A percentile compares a stretch with the other conserved stretches of the same genome.
These are phyloP conservation scores for Coemansia sp. DNA, from an alignment of 192 early-diverging fungal species.

Conservation along the genomic window DNA sequence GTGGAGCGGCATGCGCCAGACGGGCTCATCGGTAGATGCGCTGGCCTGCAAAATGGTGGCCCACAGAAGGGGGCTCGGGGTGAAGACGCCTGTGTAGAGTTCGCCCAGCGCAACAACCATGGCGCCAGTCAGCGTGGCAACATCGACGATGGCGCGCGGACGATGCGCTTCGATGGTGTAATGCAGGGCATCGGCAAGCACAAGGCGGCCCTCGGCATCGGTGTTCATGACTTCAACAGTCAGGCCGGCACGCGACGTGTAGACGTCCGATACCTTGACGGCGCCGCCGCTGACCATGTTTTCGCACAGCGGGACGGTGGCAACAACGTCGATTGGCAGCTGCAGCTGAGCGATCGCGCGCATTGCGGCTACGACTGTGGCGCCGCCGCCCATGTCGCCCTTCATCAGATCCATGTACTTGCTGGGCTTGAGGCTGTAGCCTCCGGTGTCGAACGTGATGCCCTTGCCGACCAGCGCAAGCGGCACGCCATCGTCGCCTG, in stretches of 20 bases:
- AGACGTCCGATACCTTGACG: constrained; percentile 91
- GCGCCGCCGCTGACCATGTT: constrained; percentile 87
- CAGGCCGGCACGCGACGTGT: constrained; percentile 83
- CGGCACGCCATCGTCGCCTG: constrained; percentile 51
- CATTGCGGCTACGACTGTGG: constrained; percentile 73
- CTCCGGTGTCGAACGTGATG: constrained; percentile 86
- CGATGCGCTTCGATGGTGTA: constrained; percentile 73
- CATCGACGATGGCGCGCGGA: constrained; percentile 72
- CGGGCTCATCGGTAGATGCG: constrained; percentile 68
- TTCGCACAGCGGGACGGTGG: constrained; percentile 90
- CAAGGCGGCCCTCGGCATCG: constrained; percentile 85
- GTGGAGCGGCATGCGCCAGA: constrained; percentile 95
- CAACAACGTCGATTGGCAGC: constrained; percentile 83
- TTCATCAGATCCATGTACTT: constrained; percentile 91
- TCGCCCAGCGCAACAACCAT: constrained; percentile 91
- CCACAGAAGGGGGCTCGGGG: constrained; percentile 79
- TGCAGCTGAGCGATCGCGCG: constrained; percentile 76
- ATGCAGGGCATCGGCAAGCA: constrained; percentile 90
- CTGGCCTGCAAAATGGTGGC: constrained; percentile 65
- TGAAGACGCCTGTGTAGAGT: constrained; percentile 87
- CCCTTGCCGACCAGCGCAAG: constrained; percentile 93
- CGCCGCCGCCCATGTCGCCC: constrained; percentile 96
- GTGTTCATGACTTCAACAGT: constrained; percentile 93
- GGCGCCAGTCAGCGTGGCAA: constrained; percentile 93
- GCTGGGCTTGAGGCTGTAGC: constrained; percentile 86